These are phyloP conservation scores for Aspergillus sp. DNA, from an alignment of 2,329 filamentous ascomycete genomes.

Conservation along the genomic window DNA sequence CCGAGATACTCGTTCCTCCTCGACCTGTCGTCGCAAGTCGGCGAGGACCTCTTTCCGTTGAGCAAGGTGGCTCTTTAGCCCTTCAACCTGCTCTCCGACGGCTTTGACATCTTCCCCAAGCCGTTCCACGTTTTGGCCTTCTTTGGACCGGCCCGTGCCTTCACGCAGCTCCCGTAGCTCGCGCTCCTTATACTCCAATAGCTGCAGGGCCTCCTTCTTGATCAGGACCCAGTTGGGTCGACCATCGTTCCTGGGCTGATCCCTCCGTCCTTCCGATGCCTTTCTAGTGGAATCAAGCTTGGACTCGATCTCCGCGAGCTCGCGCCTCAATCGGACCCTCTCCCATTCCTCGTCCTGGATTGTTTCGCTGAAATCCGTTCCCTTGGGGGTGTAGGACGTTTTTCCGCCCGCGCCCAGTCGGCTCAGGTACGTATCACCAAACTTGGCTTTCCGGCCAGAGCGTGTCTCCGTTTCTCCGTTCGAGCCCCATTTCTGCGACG, in stretches of 20 bases:
- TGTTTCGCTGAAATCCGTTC: conserved; percentile 85
- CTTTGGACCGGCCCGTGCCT: conserved; percentile 54
- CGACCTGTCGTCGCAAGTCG: conserved; percentile 77
- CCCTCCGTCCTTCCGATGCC: conserved; percentile 62
- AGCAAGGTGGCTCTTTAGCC: conserved; percentile 77
- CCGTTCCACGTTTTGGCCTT: conserved; percentile 71
- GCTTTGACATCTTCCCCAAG: conserved; percentile 83
- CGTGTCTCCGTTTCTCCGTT: conserved; percentile 74
- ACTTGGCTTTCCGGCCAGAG: conserved; percentile 92
- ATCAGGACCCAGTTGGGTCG: conserved; percentile 85
- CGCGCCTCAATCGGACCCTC: conserved; percentile 90
- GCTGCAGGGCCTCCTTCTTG: conserved; percentile 88
- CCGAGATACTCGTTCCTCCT: conserved; percentile 71
- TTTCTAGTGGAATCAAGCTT: conserved; percentile 83
- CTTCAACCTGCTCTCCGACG: conserved; percentile 92
- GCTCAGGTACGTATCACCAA: conserved; percentile 94
- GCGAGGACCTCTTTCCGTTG: conserved; percentile 73
- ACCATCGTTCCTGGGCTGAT: conserved; percentile 59
- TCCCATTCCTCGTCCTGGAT: conserved; percentile 94
- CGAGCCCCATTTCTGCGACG: conserved; percentile 75
- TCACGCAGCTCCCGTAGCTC: conserved; percentile 71
- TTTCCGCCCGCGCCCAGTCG: conserved; percentile 76
- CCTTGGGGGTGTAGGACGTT: conserved; percentile 73
- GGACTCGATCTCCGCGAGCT: conserved; percentile 82
- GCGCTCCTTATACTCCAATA: conserved; percentile 91